phyloP scores from a whole-genome alignment of 2,329 filamentous ascomycete genomes.

The Emericellopsis atlantica region DNA sequence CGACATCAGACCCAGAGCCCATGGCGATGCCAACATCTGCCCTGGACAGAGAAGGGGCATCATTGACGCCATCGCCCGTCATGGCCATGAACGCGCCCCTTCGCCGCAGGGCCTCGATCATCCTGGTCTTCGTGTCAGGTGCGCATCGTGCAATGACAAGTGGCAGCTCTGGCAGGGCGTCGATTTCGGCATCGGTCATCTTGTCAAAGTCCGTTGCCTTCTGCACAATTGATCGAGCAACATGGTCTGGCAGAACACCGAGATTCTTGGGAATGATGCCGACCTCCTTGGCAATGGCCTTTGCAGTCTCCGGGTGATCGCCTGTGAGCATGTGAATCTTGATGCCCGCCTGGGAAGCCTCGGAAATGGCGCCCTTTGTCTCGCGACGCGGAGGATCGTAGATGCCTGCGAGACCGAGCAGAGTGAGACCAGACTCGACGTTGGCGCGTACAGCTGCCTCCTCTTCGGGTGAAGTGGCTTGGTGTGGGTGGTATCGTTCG shows the following conservation, averaged over 20 bases:
- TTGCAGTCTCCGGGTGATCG: conserved; percentile 67
- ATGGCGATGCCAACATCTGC: conserved; percentile 63
- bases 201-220: conserved; percentile 68
- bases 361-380: conserved; percentile 57
- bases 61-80: conserved; percentile 63
- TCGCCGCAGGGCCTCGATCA: conserved; percentile 62
- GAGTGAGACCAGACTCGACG: conserved; percentile 56
- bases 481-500: conserved; percentile 28
- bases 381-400: conserved; percentile 79
- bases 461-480: conserved; percentile 17
- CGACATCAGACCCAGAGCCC: conserved; percentile 58
- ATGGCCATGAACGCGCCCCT: conserved; percentile 54
- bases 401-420: conserved; percentile 74
- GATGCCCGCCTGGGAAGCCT: conserved; percentile 63
- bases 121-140: conserved; percentile 59
- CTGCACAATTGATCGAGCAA: conserved; percentile 60
- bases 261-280: conserved; percentile 60
- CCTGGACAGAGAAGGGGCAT: conserved; percentile 53
- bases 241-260: conserved; percentile 42
- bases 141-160: conserved; percentile 59
- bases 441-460: conserved; percentile 35
- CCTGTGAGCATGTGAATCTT: conserved; percentile 77
- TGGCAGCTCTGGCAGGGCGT: conserved; percentile 47
- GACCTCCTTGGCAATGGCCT: conserved; percentile 66
- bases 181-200: conserved; percentile 51